These are phyloP conservation scores for Chytridium lagenaria DNA, from an alignment of 371 early-diverging fungal genomes.

Conservation along the genomic window DNA sequence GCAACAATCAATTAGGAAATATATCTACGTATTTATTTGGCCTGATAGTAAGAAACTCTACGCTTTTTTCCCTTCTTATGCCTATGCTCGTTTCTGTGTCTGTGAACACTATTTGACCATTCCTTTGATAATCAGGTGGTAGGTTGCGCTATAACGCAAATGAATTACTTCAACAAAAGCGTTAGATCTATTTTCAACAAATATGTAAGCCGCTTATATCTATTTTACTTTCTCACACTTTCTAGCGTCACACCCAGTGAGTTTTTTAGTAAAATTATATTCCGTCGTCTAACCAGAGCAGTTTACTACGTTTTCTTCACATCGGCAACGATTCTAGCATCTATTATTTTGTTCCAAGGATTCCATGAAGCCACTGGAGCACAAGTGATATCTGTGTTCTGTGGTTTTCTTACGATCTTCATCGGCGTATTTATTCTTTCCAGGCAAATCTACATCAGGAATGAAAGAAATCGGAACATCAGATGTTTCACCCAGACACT, in stretches of 20 bases:
- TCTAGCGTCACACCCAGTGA: conserved; percentile 47
- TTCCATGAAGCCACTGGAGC: conserved; percentile 41
- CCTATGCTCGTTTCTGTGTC: no score
- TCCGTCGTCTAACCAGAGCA: conserved; percentile 22
- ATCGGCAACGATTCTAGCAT: conserved; percentile 53
- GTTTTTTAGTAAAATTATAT: conserved; percentile 8
- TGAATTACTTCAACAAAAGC: conserved; percentile 98
- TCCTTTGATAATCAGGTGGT: conserved; percentile 42
- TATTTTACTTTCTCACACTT: not conserved
- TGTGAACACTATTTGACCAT: not conserved
- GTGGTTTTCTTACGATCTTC: conserved; percentile 90
- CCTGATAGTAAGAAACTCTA: conserved; percentile 53
- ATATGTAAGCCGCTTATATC: conserved; percentile 62
- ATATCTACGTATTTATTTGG: conserved; percentile 87
- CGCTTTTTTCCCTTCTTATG: not conserved
- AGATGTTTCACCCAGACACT: not conserved
- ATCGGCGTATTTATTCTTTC: conserved; percentile 69
- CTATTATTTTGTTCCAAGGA: conserved; percentile 55
- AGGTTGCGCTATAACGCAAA: conserved; percentile 85
- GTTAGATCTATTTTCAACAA: conserved; percentile 86
- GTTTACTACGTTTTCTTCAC: conserved; percentile 65
- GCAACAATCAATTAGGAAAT: conserved; percentile 85
- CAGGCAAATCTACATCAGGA: not conserved
- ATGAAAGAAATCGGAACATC: not conserved
- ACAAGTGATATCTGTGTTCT: conserved; percentile 79